Evolutionary conservation across 495 filamentous ascomycete species (phyloP).

Genomic region (Bombardia bombarda): DNA sequence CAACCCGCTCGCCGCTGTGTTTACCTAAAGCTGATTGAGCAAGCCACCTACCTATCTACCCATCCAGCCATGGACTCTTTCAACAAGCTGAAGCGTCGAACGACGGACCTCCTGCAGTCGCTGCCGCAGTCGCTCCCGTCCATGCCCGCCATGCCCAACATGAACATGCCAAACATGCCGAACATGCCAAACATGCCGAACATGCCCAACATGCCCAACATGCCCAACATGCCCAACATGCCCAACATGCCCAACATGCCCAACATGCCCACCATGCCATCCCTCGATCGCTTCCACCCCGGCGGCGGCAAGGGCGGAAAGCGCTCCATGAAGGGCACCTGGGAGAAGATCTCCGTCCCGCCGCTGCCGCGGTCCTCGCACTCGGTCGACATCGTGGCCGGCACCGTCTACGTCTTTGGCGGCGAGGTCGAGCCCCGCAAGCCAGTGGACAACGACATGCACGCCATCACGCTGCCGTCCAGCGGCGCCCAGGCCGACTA

Average conservation of each 20-base stretch:
- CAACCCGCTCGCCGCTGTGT: no score
- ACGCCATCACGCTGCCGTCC: slow-evolving; percentile 53
- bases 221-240: no score
- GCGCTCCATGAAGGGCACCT: slow-evolving; percentile 45
- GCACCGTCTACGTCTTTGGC: slow-evolving; percentile 64
- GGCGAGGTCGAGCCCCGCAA: slow-evolving; percentile 44
- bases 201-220: no score
- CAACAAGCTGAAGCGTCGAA: slow-evolving; percentile 34
- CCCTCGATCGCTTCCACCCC: slow-evolving; percentile 6
- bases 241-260: no score
- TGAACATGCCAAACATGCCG: no score
- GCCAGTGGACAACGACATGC: slow-evolving; percentile 61
- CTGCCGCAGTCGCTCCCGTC: slow-evolving; percentile 24
- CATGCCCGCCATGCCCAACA: slow-evolving; percentile 11
- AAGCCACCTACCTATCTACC: no score
- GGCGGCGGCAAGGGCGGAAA: slow-evolving; percentile 8
- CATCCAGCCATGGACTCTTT: slow-evolving; percentile 43
- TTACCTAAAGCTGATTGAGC: no score
- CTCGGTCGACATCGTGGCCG: slow-evolving; percentile 55
- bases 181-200: no score
- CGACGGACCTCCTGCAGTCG: slow-evolving; percentile 34
- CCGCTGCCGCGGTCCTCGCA: slow-evolving; percentile 62
- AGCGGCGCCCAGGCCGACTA: slow-evolving; percentile 49
- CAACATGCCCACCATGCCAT: slow-evolving; percentile 9
- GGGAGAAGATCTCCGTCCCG: slow-evolving; percentile 45